Conservation (phyloP, 2,329 filamentous ascomycete genomes). For the Neodidymelliopsis sp. region DNA sequence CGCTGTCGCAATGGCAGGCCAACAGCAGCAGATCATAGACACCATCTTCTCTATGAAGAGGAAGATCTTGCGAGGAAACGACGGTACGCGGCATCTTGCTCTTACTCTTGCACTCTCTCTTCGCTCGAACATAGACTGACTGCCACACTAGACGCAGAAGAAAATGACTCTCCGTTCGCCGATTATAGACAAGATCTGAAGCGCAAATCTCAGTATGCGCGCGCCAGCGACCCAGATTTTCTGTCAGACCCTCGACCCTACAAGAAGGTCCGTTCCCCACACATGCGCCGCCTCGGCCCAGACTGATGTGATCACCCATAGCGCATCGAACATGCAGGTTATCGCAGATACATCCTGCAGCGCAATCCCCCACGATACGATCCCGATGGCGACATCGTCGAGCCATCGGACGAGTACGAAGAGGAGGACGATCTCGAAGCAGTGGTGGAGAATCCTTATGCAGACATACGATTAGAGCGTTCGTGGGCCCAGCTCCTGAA, state of each 20-base stretch:
- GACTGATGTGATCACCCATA: conserved; percentile 49
- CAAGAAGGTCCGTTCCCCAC: conserved; percentile 66
- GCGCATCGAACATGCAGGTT: conserved; percentile 77
- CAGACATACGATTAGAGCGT: conserved; percentile 75
- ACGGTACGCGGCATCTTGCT: conserved; percentile 35
- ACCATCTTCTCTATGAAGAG: conserved; percentile 52
- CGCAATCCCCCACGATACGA: conserved; percentile 77
- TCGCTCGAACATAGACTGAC: conserved; percentile 24
- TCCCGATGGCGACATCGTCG: conserved; percentile 79
- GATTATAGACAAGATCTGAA: conserved; percentile 84
- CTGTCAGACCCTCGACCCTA: conserved; percentile 70
- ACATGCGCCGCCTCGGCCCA: conserved; percentile 11
- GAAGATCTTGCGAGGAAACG: conserved; percentile 43
- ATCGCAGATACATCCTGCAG: conserved; percentile 74
- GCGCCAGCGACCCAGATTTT: conserved; percentile 70
- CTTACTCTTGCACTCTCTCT: background rate
- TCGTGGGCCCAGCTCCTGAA: conserved; percentile 36
- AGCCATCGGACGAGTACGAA: conserved; percentile 74
- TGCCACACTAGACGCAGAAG: conserved; percentile 75
- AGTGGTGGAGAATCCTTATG: conserved; percentile 74
- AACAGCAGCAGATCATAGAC: conserved; percentile 51
- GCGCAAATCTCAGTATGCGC: conserved; percentile 74
- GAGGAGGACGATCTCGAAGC: conserved; percentile 69
- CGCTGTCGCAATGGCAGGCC: conserved; percentile 46
- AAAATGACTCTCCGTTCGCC: conserved; percentile 71